Evolutionary conservation across 164 flowering plant genomes (phyloP).

Genomic region (Vitis rupestris): DNA sequence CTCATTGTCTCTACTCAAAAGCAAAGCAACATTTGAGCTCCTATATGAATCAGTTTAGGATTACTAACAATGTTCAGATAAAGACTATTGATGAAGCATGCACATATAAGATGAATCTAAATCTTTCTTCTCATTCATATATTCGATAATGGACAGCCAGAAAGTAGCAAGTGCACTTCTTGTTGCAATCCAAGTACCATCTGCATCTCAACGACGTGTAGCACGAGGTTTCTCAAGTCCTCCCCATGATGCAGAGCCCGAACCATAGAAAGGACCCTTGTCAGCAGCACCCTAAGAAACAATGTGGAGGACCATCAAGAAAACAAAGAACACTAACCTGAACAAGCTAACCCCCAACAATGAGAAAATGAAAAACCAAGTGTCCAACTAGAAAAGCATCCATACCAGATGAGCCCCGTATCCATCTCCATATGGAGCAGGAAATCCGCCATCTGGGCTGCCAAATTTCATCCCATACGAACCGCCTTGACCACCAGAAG

Average conservation of each 20-base stretch:
- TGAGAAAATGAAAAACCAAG: not conserved
- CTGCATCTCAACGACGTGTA: slow-evolving; percentile 54
- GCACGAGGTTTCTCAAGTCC: slow-evolving; percentile 65
- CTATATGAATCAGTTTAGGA: slow-evolving; percentile 19
- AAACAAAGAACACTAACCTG: not conserved
- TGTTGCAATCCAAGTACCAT: slow-evolving; percentile 3
- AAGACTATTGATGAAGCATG: slow-evolving; percentile 27
- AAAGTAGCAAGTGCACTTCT: not conserved
- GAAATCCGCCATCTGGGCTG: slow-evolving; percentile 49
- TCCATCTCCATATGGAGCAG: slow-evolving; percentile 66
- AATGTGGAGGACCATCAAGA: not conserved
- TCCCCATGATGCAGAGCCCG: slow-evolving; percentile 67
- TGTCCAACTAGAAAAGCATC: slow-evolving; percentile 5
- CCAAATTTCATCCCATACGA: slow-evolving; percentile 57
- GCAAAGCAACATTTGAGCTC: slow-evolving; percentile 13
- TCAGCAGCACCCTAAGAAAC: slow-evolving; percentile 59
- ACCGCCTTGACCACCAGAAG: slow-evolving; percentile 48
- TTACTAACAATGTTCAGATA: slow-evolving; percentile 27
- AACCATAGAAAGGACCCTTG: slow-evolving; percentile 63
- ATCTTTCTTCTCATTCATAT: slow-evolving; percentile 26
- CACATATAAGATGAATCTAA: slow-evolving; percentile 27
- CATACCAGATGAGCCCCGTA: slow-evolving; percentile 67
- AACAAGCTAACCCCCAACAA: not conserved
- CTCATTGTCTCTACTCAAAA: slow-evolving; percentile 9
- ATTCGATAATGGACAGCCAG: slow-evolving; percentile 18